Base-by-base conservation (phyloP, 2,329 filamentous ascomycete genomes). In the Trichoderma brevicompactum region DNA sequence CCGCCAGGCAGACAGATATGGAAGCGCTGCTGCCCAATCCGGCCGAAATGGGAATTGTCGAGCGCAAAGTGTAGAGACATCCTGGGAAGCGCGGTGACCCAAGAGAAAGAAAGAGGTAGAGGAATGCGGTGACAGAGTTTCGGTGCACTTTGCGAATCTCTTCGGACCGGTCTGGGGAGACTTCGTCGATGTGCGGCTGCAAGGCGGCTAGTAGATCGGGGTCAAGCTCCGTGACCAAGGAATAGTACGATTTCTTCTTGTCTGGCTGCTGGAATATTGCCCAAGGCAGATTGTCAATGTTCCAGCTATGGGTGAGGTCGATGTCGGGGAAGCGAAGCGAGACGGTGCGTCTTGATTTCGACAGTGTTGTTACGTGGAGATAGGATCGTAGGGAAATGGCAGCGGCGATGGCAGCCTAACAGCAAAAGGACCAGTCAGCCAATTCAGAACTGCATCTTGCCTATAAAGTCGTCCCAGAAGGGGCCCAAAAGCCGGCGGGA, bases 211-310 rank as follows among this genome's bases (percentile, higher is more conserved):
- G 80, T 23, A 99, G 86, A 63, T 97, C 92, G 2, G 85, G 83
- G 73, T 99, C 95, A 66, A 99, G 87, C 55, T 86, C 84, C 12
- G 92, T 96, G 61, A 95, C 90, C 54, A 94, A 83, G 70, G 95
- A 92, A 79, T 97, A 97, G 81, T 98, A 98, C 73, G 89, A 91
- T 81, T 95, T 97, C 81, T 97, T 97, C 82, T 96, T 96, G 36
- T 84, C 85, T 0, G 92, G 88, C 19, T 89, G 85, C 23, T 89
- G 87, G 79, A 99, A 99, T 15, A 85, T 79, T 7, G 85, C 81
- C 95, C 95, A 99, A 0, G 95, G 95, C 46, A 99, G 82, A 8
- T 92, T 86, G 76, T 96, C 92, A 69, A 99, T 96, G 75, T 95
- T 88, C 95, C 95, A 99, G 0, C 91, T 93, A 78, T 99, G 93